A percentile compares a stretch with the other conserved stretches of the same genome.
Conservation (phyloP, 768 basidiomycete species). For the Mrakia frigida region DNA sequence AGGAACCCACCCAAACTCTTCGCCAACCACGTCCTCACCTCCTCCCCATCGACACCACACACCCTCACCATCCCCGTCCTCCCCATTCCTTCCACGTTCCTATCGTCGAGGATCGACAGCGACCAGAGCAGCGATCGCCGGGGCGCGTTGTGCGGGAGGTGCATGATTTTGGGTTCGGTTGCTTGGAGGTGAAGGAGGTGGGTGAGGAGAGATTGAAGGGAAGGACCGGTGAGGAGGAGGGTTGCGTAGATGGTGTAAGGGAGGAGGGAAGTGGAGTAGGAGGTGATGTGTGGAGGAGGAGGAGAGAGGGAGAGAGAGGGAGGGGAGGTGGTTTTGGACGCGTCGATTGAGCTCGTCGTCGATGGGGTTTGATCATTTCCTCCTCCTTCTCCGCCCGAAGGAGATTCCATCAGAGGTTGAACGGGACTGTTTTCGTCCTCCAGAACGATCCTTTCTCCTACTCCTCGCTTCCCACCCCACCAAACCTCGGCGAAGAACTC, state of each 20-base stretch:
- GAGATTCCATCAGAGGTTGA: no score
- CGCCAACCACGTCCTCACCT: constrained; percentile 24
- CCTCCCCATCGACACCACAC: constrained; percentile 26
- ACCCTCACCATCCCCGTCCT: constrained; percentile 28
- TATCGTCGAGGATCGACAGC: constrained; percentile 9
- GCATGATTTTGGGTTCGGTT: constrained; percentile 18
- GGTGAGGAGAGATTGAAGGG: constrained; percentile 17
- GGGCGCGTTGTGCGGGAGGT: background rate
- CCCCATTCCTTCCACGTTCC: constrained; percentile 17
- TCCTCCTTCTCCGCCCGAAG: no score
- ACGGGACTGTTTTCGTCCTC: background rate
- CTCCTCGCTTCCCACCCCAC: constrained; percentile 22
- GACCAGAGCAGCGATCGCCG: constrained; percentile 17
- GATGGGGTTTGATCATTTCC: background rate
- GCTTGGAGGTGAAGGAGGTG: constrained; percentile 22
- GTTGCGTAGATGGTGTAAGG: constrained; percentile 27
- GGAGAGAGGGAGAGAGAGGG: background rate
- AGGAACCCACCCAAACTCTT: background rate
- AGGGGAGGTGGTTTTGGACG: no score
- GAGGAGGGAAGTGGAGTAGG: constrained; percentile 18
- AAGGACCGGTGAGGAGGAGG: constrained; percentile 26
- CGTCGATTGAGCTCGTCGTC: background rate
- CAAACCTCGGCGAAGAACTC: constrained; percentile 32
- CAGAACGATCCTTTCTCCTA: constrained; percentile 25
- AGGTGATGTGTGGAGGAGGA: background rate